A percentile compares a stretch with the other conserved stretches of the same genome.
Conservation (phyloP, 2,329 filamentous ascomycete genomes). For the Xenosphaeropsis pyriputrescens region DNA sequence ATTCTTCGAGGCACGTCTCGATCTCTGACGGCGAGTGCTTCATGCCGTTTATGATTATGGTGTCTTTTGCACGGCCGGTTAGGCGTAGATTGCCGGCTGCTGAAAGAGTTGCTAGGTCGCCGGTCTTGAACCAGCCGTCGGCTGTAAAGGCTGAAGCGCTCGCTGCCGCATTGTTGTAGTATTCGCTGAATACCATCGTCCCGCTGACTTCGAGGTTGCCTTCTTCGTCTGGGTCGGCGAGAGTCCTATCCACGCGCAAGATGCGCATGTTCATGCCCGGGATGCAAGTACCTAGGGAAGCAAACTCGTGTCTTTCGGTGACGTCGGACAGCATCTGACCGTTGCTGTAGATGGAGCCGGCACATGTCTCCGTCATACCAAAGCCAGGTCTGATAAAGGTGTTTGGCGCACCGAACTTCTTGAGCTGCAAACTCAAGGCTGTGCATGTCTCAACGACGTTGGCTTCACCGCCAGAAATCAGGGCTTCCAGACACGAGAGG, state of each 20-base stretch:
- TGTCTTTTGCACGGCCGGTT: constrained; percentile 24
- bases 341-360: constrained; percentile 27
- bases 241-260: constrained; percentile 3
- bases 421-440: constrained; percentile 15
- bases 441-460: constrained; percentile 22
- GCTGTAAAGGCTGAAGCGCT: constrained; percentile 40
- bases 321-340: constrained; percentile 26
- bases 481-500: constrained; percentile 14
- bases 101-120: constrained; percentile 23
- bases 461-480: constrained; percentile 30
- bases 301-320: constrained; percentile 12
- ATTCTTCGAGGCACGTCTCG: constrained; percentile 22
- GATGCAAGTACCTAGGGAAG: constrained; percentile 24
- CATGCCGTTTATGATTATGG: constrained; percentile 30
- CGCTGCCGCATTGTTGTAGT: constrained; percentile 26
- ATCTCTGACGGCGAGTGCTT: constrained; percentile 24
- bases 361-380: constrained; percentile 38
- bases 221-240: constrained; percentile 16
- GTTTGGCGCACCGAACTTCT: constrained; percentile 15
- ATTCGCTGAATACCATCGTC: constrained; percentile 43
- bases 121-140: constrained; percentile 27
- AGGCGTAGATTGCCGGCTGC: constrained; percentile 19
- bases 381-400: constrained; percentile 25
- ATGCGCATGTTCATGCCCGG: constrained; percentile 25
- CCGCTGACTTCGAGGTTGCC: constrained; percentile 20